Evolutionary conservation across 1,139 yeast genomes (phyloP), one percentile per base, ranked within the genome.

Genomic region (Yamadazyma sp.): DNA sequence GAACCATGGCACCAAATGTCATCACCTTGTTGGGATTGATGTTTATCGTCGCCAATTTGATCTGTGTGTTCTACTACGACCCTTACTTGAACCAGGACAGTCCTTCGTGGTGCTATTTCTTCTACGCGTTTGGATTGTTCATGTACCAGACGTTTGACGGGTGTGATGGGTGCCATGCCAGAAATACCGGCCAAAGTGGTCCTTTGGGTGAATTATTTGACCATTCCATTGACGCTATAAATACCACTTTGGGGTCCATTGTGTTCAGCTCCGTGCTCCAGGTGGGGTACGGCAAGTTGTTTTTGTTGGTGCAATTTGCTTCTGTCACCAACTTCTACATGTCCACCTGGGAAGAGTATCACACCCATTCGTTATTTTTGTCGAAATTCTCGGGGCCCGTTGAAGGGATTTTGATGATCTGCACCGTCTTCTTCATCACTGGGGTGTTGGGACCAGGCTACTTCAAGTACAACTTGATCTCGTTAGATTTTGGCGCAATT

Each of bases 121-220:
- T 86, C 37, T 87, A 86, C 57, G 96, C 95, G 0, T 58, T 86
- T 50, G 95, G 96, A 2, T 67, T 90, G 47, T 89, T 90, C 57
- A 67, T 89, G 73, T 90, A 90, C 59, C 97, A 90, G 57, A 90
- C 97, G 0, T 89, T 90, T 59, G 97, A 90, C 63, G 96, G 97
- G 2, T 86, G 96, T 61, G 97, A 90, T 61, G 97, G 97, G 9
- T 78, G 85, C 48, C 97, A 90, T 60, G 97, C 97, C 12, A 72
- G 94, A 49, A 76, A 92, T 53, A 90, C 97, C 1, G 95, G 95
- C 12, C 96, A 89, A 62, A 80, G 90, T 49, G 95, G 97, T 3
- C 97, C 97, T 3, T 67, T 90, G 52, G 97, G 97, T 30, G 97
- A 90, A 59, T 70, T 90, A 42, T 90, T 90, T 56, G 97, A 90